A percentile compares a stretch with the other conserved stretches of the same genome.
phyloP scores from a whole-genome alignment of 768 basidiomycete species.

The Boletales sp. region DNA sequence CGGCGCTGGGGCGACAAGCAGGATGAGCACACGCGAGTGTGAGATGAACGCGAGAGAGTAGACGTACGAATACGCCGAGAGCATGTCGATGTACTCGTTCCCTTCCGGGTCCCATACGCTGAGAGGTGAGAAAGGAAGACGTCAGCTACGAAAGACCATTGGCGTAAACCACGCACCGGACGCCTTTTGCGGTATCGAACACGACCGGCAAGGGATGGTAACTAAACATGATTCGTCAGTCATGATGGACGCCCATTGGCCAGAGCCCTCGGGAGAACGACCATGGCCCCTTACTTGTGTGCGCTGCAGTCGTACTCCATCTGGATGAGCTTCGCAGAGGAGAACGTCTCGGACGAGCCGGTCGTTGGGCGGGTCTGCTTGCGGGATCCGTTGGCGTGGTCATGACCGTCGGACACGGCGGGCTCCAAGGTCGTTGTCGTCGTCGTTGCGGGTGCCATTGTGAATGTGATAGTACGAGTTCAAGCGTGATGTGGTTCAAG shows the following conservation, averaged over 20 bases:
- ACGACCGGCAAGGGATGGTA: constrained; percentile 96
- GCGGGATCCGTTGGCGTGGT: constrained; percentile 9
- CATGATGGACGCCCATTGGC: not conserved
- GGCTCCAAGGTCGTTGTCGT: not conserved
- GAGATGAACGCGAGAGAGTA: constrained; percentile 1
- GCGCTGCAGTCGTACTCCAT: constrained; percentile 82
- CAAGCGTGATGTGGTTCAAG: constrained; percentile 4
- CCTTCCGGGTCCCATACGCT: constrained; percentile 95
- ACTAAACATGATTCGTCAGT: constrained; percentile 48
- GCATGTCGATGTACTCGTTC: constrained; percentile 95
- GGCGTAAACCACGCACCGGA: constrained; percentile 66
- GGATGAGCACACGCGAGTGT: constrained; percentile 5
- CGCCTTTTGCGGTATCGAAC: constrained; percentile 86
- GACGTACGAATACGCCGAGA: constrained; percentile 92
- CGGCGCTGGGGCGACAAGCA: constrained; percentile 54
- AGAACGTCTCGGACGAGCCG: constrained; percentile 28
- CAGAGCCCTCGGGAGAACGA: too few species aligned
- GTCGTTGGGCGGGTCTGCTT: constrained; percentile 13
- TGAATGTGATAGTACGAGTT: constrained; percentile 2
- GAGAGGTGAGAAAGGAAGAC: not conserved
- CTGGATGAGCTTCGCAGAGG: constrained; percentile 69
- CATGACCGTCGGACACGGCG: constrained; percentile 12
- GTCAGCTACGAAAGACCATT: constrained; percentile 3
- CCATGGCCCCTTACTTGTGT: constrained; percentile 83
- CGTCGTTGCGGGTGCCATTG: constrained; percentile 27